Evolutionary conservation across 306 rosid genomes (phyloP).

Genomic region (Casuarina glauca): DNA sequence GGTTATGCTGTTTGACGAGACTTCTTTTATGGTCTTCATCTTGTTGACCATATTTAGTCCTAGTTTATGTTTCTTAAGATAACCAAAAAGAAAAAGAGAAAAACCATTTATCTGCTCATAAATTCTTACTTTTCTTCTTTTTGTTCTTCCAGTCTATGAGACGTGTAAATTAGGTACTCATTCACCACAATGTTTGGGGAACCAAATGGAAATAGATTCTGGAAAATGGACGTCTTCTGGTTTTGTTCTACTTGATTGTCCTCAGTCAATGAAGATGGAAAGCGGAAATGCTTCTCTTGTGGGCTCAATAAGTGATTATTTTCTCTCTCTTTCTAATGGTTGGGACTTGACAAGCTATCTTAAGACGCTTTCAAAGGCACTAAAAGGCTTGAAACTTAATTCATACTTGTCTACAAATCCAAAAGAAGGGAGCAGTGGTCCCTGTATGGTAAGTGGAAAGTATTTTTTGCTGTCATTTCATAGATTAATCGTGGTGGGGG

Average conservation of each 20-base stretch:
- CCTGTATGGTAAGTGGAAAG: slow-evolving; percentile 68
- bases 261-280: slow-evolving; percentile 95
- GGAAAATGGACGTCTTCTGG: slow-evolving; percentile 76
- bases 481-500: background rate
- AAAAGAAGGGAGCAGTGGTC: slow-evolving; percentile 80
- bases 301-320: slow-evolving; percentile 93
- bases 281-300: slow-evolving; percentile 93
- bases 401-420: slow-evolving; percentile 65
- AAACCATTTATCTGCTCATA: slow-evolving; percentile 4
- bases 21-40: background rate
- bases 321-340: slow-evolving; percentile 90
- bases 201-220: slow-evolving; percentile 88
- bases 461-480: slow-evolving; percentile 19
- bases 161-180: slow-evolving; percentile 97
- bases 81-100: background rate
- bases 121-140: slow-evolving; percentile 6
- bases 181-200: slow-evolving; percentile 79
- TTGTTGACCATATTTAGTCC: slow-evolving; percentile 21
- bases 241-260: slow-evolving; percentile 92
- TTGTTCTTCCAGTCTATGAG: slow-evolving; percentile 73
- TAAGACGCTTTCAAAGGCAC: slow-evolving; percentile 92
- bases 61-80: slow-evolving; percentile 7
- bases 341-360: slow-evolving; percentile 98
- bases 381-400: slow-evolving; percentile 83
- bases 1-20: background rate